Evolutionary conservation across 2,329 filamentous ascomycete species (phyloP).

Genomic region (Colletotrichum sansevieriae): DNA sequence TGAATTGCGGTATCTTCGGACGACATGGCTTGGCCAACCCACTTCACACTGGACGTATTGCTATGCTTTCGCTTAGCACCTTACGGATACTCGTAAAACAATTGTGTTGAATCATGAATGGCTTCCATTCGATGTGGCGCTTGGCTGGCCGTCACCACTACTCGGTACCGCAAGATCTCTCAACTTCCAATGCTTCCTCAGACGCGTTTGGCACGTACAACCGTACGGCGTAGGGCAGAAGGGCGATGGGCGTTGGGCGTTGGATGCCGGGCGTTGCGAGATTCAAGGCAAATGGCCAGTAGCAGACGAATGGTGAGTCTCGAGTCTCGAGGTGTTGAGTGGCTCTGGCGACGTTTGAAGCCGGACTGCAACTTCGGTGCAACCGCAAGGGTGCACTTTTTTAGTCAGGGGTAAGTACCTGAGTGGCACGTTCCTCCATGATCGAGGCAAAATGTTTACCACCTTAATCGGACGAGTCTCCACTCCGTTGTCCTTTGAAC

Average conservation of each 20-base stretch:
- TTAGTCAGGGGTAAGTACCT: constrained; percentile 25
- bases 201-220: no score
- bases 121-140: no score
- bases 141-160: no score
- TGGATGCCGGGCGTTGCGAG: constrained; percentile 9
- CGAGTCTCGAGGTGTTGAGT: constrained; percentile 4
- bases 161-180: no score
- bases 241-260: not conserved
- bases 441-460: no score
- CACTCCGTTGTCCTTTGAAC: not conserved
- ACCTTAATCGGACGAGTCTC: not conserved
- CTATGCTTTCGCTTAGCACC: no score
- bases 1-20: not conserved
- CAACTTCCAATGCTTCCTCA: no score
- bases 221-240: no score
- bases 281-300: constrained; percentile 6
- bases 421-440: no score
- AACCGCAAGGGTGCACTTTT: constrained; percentile 21
- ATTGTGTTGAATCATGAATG: no score
- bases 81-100: no score
- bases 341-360: constrained; percentile 20
- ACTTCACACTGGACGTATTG: no score
- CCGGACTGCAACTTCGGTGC: constrained; percentile 8
- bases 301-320: constrained; percentile 7
- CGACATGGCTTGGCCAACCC: not conserved